Conservation (phyloP, 1,139 yeast genomes). For the Diutina rugosa region DNA sequence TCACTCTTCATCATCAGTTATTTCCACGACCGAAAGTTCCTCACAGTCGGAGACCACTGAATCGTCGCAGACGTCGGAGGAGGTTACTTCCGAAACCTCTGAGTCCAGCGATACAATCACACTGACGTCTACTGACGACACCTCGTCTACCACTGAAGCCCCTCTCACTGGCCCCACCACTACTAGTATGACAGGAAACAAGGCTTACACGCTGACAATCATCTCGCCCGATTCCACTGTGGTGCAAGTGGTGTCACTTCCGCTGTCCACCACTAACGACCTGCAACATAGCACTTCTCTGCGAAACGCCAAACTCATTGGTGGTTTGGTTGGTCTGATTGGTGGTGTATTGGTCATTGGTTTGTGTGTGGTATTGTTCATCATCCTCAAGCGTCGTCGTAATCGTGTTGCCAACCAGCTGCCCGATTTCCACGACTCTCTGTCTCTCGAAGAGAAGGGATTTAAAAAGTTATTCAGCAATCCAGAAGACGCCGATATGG, state of each 20-base stretch:
- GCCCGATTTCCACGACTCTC: constrained; percentile 28
- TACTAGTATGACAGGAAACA: not conserved
- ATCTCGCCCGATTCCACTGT: constrained; percentile 24
- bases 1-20: not conserved
- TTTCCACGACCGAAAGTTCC: not conserved
- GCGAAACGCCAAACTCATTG: constrained; percentile 26
- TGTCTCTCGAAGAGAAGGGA: constrained; percentile 10
- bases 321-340: constrained; percentile 35
- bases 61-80: not conserved
- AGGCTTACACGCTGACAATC: constrained; percentile 11
- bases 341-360: constrained; percentile 34
- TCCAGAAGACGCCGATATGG: not conserved
- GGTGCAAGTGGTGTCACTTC: constrained; percentile 27
- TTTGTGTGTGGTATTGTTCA: constrained; percentile 21
- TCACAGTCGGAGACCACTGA: not conserved
- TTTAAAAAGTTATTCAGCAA: constrained; percentile 20
- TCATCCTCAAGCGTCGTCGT: constrained; percentile 22
- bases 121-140: not conserved
- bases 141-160: not conserved
- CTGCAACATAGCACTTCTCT: constrained; percentile 8
- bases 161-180: not conserved
- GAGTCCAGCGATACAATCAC: not conserved
- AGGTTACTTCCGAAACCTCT: not conserved
- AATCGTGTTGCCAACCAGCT: constrained; percentile 26
- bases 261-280: constrained; percentile 13